Evolutionary conservation across 345 rosid species (phyloP), one percentile per base, ranked within the genome.

Genomic region (Salix koriyanagi): DNA sequence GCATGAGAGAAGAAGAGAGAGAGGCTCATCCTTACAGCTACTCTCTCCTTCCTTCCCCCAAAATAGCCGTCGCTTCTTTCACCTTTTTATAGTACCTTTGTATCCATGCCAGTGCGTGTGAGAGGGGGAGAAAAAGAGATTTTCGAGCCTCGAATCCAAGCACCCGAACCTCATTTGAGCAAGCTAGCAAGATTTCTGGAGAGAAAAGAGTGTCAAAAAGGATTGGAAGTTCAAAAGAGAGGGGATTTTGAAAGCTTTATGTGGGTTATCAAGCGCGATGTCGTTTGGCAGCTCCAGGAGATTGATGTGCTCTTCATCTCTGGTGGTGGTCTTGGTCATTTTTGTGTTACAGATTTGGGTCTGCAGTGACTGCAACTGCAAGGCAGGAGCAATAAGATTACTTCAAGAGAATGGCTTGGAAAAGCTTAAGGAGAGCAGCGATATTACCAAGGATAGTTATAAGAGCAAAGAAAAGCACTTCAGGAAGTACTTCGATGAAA

Each of bases 331-430:
- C 7, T 4, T 83, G 76, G 46, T 71, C 46, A 12, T 83, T 60
- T 69, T 75, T 0, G 67, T 76, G 25, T 26, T 85, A 16, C 91
- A 89, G 86, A 77, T 87, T 85, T 86, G 86, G 85, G 77, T 84
- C n/a, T 83, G 80, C 75, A 36, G 75, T 37, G 79, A 82, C 41
- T 79, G 79, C 78, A 69, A 81, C 67, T 80, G 81, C 73, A 71
- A 76, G 36, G 89, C 82, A n/a, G 89, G 79, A 62, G 97, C 95
- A 21, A 79, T 83, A 28, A 73, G 93, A 83, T 50, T 84, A 62
- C 74, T 84, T 67, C 80, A 82, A n/a, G 85, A 80, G 37, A 71
- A 73, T 25, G 79, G 69, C 39, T 28, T 42, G 28, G 62, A 67
- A 64, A 52, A 60, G 74, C 28, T 69, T 44, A 58, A 8, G 32